phyloP scores from a whole-genome alignment of 805 yeast species.

The Candida anglica region DNA sequence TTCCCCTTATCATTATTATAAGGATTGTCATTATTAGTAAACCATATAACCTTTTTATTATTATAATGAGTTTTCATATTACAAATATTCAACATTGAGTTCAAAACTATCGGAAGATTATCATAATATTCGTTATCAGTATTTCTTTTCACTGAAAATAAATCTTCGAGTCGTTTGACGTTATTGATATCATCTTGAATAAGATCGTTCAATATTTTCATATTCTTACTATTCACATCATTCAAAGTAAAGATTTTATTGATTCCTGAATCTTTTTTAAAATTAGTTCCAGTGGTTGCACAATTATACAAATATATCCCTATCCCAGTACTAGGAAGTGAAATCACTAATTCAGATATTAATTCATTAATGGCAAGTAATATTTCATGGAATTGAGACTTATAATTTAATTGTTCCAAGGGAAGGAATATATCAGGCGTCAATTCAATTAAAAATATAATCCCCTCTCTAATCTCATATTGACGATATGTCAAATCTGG shows the following conservation, averaged over 20 bases:
- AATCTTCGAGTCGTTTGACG: slow-evolving; percentile 6
- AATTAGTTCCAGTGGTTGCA: slow-evolving; percentile 25
- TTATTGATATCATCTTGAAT: slow-evolving; percentile 39
- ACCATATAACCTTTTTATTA: slow-evolving; percentile 58
- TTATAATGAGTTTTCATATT: slow-evolving; percentile 43
- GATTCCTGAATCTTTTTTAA: slow-evolving; percentile 37
- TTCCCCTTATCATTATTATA: slow-evolving; percentile 40
- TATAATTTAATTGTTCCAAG: slow-evolving; percentile 31
- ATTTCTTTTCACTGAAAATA: slow-evolving; percentile 8
- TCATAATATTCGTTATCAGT: slow-evolving; percentile 13
- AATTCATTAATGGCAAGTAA: slow-evolving; percentile 57
- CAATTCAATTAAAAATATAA: slow-evolving; percentile 59
- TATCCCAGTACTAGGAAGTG: slow-evolving; percentile 64
- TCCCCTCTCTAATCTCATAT: slow-evolving; percentile 58
- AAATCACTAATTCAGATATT: slow-evolving; percentile 61
- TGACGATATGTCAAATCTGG: slow-evolving; percentile 19
- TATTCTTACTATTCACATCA: slow-evolving; percentile 52
- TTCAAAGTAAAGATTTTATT: slow-evolving; percentile 47
- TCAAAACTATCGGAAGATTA: slow-evolving; percentile 39
- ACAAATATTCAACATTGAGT: slow-evolving; percentile 54
- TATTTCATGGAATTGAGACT: slow-evolving; percentile 47
- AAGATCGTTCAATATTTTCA: slow-evolving; percentile 52
- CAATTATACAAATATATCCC: slow-evolving; percentile 68
- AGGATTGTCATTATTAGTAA: slow-evolving; percentile 77
- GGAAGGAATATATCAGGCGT: slow-evolving; percentile 42